These are phyloP conservation scores for Areca catechu DNA, from an alignment of 176 grass and related monocot genomes.

Conservation along the genomic window DNA sequence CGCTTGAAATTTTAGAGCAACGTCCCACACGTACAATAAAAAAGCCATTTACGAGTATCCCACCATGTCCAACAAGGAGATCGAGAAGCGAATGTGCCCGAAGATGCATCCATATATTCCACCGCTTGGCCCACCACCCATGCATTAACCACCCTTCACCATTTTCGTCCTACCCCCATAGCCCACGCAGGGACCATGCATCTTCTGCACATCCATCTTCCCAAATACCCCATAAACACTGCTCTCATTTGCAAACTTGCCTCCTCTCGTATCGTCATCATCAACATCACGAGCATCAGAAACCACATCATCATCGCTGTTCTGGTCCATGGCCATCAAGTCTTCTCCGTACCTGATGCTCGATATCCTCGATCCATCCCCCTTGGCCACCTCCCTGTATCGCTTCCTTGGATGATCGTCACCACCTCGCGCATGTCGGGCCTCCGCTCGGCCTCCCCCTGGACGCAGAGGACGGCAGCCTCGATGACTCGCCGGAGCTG, in stretches of 20 bases:
- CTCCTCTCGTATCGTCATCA: neutral
- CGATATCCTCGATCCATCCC: slow-evolving; percentile 19
- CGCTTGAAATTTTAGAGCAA: too few species aligned
- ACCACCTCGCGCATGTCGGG: slow-evolving; percentile 19
- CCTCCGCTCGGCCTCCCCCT: slow-evolving; percentile 15
- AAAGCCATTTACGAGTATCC: too few species aligned
- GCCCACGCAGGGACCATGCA: slow-evolving; percentile 36
- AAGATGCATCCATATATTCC: too few species aligned
- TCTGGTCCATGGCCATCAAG: slow-evolving; percentile 43
- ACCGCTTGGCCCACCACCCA: too few species aligned
- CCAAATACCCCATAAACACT: slow-evolving; percentile 52
- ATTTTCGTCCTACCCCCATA: slow-evolving; percentile 7
- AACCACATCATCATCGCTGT: slow-evolving; percentile 19
- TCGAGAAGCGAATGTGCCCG: too few species aligned
- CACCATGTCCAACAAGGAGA: too few species aligned
- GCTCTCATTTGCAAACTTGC: slow-evolving; percentile 35
- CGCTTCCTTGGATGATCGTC: neutral
- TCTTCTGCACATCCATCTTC: slow-evolving; percentile 35
- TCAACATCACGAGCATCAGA: neutral
- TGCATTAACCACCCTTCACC: neutral
- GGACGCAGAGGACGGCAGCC: slow-evolving; percentile 12
- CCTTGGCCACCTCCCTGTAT: neutral
- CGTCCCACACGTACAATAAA: too few species aligned
- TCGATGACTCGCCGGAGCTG: slow-evolving; percentile 9
- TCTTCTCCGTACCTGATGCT: slow-evolving; percentile 48